Conservation (phyloP, 1,139 yeast genomes). For the Zygosaccharomyces pseudobailii region DNA sequence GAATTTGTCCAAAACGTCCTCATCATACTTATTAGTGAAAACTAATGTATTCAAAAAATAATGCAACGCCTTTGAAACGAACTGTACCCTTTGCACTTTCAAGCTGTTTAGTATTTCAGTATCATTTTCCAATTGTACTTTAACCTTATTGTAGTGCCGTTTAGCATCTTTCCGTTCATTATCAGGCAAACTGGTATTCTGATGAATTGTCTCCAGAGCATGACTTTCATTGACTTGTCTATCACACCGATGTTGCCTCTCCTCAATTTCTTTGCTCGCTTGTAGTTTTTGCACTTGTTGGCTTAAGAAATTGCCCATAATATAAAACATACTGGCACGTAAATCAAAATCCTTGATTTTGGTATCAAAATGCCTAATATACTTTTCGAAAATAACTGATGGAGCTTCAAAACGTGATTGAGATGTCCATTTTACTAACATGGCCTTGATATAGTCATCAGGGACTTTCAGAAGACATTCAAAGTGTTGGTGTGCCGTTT, state of each 20-base stretch:
- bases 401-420: conserved; percentile 66
- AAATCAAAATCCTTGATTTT: conserved; percentile 20
- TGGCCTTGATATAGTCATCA: conserved; percentile 40
- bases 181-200: conserved; percentile 38
- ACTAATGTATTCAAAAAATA: conserved; percentile 56
- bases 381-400: conserved; percentile 49
- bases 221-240: conserved; percentile 44
- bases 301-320: conserved; percentile 74
- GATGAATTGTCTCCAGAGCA: conserved; percentile 44
- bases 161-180: conserved; percentile 49
- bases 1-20: conserved; percentile 67
- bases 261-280: conserved; percentile 43
- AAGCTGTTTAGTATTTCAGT: conserved; percentile 42
- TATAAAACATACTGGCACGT: conserved; percentile 48
- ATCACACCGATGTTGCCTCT: conserved; percentile 38
- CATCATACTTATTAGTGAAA: conserved; percentile 43
- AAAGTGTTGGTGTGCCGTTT: conserved; percentile 19
- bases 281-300: conserved; percentile 49
- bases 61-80: conserved; percentile 53
- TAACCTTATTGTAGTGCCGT: conserved; percentile 46
- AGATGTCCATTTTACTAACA: conserved; percentile 67
- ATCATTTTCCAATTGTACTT: conserved; percentile 48
- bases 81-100: conserved; percentile 38
- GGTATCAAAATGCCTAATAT: conserved; percentile 45
- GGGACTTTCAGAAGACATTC: conserved; percentile 29